Evolutionary conservation across 257 asterid genomes (phyloP).

Genomic region (Nicotiana paniculata): DNA sequence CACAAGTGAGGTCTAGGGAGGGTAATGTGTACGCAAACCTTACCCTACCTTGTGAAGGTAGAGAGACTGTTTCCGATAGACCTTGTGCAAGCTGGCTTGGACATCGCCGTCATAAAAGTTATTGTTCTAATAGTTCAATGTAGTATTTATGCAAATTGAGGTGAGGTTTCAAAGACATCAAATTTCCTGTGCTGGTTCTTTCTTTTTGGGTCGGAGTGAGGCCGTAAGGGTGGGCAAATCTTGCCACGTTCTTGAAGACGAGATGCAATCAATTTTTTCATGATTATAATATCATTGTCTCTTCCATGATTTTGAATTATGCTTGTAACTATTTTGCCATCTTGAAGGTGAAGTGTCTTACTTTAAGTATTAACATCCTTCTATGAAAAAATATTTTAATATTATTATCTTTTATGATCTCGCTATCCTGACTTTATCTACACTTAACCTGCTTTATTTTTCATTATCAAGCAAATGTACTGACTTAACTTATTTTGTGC

Average conservation of each 20-base stretch:
- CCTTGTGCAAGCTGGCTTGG: too few species aligned
- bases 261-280: neutral
- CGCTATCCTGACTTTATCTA: neutral
- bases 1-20: too few species aligned
- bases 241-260: neutral
- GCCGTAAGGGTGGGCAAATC: neutral
- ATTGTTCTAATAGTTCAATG: neutral
- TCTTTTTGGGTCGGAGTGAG: neutral
- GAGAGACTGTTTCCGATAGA: too few species aligned
- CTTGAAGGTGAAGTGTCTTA: neutral
- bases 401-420: neutral
- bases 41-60: too few species aligned
- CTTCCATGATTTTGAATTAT: neutral
- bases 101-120: too few species aligned
- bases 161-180: neutral
- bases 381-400: neutral
- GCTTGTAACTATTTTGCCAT: neutral
- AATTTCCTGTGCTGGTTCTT: neutral
- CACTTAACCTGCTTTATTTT: neutral
- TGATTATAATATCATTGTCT: neutral
- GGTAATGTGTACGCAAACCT: too few species aligned
- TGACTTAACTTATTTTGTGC: constrained; percentile 28
- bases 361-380: neutral
- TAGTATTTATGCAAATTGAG: neutral
- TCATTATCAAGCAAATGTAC: constrained; percentile 14